These are phyloP conservation scores for Tetradesmus obliquus DNA, from an alignment of 139 green algal genomes.

Conservation along the genomic window DNA sequence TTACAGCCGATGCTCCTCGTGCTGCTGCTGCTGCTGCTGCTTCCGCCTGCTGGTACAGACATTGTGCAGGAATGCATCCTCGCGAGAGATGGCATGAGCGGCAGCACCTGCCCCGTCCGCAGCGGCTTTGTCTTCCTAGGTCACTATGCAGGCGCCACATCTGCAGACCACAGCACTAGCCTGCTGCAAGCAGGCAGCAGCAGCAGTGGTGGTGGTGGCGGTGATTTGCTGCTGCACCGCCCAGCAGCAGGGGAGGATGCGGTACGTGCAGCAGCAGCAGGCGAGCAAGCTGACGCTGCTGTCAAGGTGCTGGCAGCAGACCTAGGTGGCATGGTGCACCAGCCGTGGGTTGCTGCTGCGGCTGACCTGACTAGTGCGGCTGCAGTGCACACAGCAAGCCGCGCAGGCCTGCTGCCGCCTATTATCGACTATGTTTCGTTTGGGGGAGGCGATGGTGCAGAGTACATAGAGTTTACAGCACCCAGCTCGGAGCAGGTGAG, in stretches of 20 bases:
- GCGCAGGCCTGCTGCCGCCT: background rate
- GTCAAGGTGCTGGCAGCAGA: background rate
- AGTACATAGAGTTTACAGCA: constrained; percentile 22
- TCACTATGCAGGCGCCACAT: background rate
- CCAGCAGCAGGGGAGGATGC: background rate
- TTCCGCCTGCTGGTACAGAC: background rate
- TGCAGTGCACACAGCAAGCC: background rate
- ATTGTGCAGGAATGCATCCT: constrained; percentile 17
- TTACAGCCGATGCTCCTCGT: no score
- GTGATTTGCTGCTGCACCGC: no score
- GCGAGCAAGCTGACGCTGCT: background rate
- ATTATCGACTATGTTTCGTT: background rate
- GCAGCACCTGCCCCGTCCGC: constrained; percentile 12
- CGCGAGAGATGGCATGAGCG: background rate
- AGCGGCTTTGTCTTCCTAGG: constrained; percentile 7
- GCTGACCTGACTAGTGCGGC: background rate
- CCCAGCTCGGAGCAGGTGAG: background rate
- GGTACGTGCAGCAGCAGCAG: constrained; percentile 1
- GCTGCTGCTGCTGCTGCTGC: background rate
- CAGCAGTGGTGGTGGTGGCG: background rate
- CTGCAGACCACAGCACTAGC: background rate
- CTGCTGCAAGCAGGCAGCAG: background rate
- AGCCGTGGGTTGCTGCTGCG: constrained; percentile 11
- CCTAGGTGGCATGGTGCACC: background rate
- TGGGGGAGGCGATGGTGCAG: background rate